Conservation (phyloP, 2,329 filamentous ascomycete species). For the Fusarium succisae region DNA sequence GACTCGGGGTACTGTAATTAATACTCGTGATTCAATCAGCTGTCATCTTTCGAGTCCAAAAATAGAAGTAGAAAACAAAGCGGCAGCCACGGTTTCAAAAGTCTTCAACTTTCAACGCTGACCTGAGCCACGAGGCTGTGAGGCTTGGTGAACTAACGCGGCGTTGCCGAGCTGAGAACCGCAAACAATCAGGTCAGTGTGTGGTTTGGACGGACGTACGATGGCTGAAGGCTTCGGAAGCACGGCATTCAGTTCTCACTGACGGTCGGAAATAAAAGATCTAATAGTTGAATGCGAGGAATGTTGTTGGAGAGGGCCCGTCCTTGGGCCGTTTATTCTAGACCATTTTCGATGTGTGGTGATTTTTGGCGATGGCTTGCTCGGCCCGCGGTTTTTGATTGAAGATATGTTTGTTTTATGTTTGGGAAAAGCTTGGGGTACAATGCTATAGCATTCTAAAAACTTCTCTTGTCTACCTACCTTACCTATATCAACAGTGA, state of each 20-base stretch:
- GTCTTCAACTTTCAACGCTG: not conserved
- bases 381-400: not conserved
- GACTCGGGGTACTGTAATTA: no score
- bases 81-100: not conserved
- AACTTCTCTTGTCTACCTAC: not conserved
- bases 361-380: constrained; percentile 2
- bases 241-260: not conserved
- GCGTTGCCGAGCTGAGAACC: not conserved
- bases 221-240: not conserved
- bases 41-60: not conserved
- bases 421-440: not conserved
- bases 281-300: not conserved
- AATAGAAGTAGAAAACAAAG: not conserved
- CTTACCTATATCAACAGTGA: not conserved
- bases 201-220: not conserved
- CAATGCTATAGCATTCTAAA: not conserved
- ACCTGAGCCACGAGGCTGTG: not conserved
- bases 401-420: not conserved
- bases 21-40: not conserved
- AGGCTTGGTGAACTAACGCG: not conserved
- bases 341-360: not conserved
- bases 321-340: not conserved
- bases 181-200: not conserved
- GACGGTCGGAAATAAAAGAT: not conserved
- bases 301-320: not conserved